Percentiles rank a stretch among this genome's conserved stretches.
These are phyloP conservation scores for Trametes polyzona DNA, from an alignment of 1,284 basidiomycete species.

Conservation along the genomic window DNA sequence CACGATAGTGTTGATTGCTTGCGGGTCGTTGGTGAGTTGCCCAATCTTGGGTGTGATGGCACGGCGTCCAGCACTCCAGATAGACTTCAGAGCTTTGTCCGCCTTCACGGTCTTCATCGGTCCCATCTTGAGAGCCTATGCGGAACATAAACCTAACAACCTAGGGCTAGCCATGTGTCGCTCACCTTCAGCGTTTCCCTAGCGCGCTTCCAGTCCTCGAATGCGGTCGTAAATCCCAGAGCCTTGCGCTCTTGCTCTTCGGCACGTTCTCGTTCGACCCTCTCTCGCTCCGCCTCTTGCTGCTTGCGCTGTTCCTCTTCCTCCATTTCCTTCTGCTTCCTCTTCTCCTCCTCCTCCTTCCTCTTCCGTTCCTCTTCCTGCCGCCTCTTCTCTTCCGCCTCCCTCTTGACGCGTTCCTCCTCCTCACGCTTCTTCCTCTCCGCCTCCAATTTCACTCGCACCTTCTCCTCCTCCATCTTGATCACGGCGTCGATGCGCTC, in stretches of 20 bases:
- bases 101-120: constrained; percentile 79
- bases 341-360: constrained; percentile 37
- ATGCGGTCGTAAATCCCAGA: constrained; percentile 55
- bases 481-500: constrained; percentile 67
- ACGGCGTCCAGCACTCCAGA: constrained; percentile 72
- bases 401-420: constrained; percentile 41
- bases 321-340: constrained; percentile 36
- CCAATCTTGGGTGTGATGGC: constrained; percentile 91
- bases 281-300: constrained; percentile 35
- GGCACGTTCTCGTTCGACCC: constrained; percentile 33
- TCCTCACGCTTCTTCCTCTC: constrained; percentile 34
- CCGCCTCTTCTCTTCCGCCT: constrained; percentile 40
- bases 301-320: constrained; percentile 33
- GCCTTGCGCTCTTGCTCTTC: constrained; percentile 36
- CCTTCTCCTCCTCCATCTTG: constrained; percentile 42
- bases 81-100: constrained; percentile 56
- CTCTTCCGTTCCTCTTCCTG: constrained; percentile 44
- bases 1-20: constrained; percentile 76
- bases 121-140: constrained; percentile 70
- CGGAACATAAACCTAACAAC: no score
- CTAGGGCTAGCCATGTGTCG: no score
- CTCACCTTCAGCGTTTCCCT: constrained; percentile 63
- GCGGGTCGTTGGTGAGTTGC: constrained; percentile 83
- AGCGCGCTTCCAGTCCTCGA: constrained; percentile 72
- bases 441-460: constrained; percentile 44